Conservation (phyloP, 306 rosid species). For the Vigna radiata region DNA sequence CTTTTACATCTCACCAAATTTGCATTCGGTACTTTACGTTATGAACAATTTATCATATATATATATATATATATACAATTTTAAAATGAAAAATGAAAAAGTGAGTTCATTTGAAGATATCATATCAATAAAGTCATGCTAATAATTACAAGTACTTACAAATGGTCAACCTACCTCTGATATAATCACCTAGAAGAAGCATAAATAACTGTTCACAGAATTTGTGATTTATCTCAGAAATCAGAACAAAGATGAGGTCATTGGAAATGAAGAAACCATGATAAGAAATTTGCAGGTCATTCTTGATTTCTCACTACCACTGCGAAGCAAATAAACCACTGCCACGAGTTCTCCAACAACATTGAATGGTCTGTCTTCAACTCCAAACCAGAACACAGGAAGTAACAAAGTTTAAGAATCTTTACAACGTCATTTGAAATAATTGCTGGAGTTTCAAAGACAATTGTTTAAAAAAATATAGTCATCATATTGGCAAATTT, state of each 20-base stretch:
- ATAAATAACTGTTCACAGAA: constrained; percentile 13
- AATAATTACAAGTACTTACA: constrained; percentile 31
- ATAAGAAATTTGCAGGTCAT: constrained; percentile 6
- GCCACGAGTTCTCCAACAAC: constrained; percentile 28
- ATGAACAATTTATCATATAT: no score
- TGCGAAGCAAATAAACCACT: constrained; percentile 26
- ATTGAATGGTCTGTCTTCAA: constrained; percentile 23
- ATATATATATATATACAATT: not conserved
- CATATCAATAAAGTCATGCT: constrained; percentile 20
- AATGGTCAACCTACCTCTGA: constrained; percentile 22
- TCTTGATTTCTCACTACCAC: constrained; percentile 22
- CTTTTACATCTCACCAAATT: no score
- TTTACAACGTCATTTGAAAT: constrained; percentile 30
- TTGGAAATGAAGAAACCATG: constrained; percentile 13
- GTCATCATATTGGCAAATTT: constrained; percentile 21
- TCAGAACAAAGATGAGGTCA: not conserved
- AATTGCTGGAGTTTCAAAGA: constrained; percentile 27
- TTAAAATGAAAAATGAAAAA: not conserved
- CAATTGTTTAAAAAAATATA: constrained; percentile 4
- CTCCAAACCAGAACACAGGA: constrained; percentile 16
- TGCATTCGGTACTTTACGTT: no score
- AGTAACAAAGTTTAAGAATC: constrained; percentile 37
- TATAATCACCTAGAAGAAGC: constrained; percentile 37
- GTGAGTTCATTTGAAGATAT: constrained; percentile 22
- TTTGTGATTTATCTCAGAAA: constrained; percentile 20